phyloP scores from a whole-genome alignment of 768 basidiomycete species.

The Suillus subluteus region DNA sequence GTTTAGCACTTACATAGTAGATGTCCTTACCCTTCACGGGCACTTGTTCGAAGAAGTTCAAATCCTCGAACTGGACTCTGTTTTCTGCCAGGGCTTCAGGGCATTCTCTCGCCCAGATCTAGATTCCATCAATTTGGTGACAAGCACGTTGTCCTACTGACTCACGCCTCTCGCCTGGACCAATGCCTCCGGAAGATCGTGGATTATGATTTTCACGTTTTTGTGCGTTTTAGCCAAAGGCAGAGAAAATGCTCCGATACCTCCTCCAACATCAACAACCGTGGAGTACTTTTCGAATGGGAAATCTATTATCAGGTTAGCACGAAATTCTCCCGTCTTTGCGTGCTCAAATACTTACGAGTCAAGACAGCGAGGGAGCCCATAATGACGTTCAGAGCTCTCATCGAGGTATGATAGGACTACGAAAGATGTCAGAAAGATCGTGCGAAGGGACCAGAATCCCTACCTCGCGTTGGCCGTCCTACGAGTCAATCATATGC shows the following conservation, averaged over 20 bases:
- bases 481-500: constrained; percentile 12
- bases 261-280: constrained; percentile 40
- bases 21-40: constrained; percentile 31
- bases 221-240: constrained; percentile 32
- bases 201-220: constrained; percentile 35
- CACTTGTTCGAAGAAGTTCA: constrained; percentile 34
- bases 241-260: constrained; percentile 36
- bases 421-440: constrained; percentile 4
- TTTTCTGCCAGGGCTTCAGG: constrained; percentile 29
- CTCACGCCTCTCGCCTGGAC: constrained; percentile 23
- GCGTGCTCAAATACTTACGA: constrained; percentile 17
- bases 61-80: constrained; percentile 31
- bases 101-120: constrained; percentile 30
- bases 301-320: constrained; percentile 25
- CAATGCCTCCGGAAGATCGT: constrained; percentile 34
- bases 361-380: constrained; percentile 28
- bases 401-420: constrained; percentile 30
- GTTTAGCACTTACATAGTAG: constrained; percentile 34
- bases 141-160: not conserved
- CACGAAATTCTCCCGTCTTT: not conserved
- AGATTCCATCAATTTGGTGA: constrained; percentile 6
- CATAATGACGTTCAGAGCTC: constrained; percentile 26
- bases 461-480: constrained; percentile 24
- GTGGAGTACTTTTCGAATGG: constrained; percentile 34
- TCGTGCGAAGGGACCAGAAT: not conserved